These are phyloP conservation scores for Misopates orontium DNA, from an alignment of 257 asterid genomes.

Conservation along the genomic window DNA sequence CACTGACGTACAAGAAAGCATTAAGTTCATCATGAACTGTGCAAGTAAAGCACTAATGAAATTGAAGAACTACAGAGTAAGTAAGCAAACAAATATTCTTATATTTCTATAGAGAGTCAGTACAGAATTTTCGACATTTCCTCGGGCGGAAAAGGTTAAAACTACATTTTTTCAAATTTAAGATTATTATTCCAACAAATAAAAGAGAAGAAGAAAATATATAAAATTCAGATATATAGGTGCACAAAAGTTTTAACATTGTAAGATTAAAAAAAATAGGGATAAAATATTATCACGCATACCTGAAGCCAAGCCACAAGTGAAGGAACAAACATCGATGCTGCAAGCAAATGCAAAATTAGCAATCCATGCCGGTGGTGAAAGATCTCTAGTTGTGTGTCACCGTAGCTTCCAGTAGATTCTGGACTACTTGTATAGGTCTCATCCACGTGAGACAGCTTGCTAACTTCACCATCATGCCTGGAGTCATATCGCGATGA, in stretches of 20 bases:
- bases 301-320: conserved; percentile 94
- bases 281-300: conserved; percentile 16
- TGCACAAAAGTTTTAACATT: conserved; percentile 7
- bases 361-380: conserved; percentile 89
- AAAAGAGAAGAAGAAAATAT: neutral
- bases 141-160: conserved; percentile 11
- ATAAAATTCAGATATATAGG: neutral
- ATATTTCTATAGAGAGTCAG: neutral
- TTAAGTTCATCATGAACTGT: neutral
- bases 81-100: neutral
- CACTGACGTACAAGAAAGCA: conserved; percentile 4
- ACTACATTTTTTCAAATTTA: conserved; percentile 4
- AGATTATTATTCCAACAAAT: too few species aligned
- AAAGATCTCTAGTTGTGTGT: conserved; percentile 81
- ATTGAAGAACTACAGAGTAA: too few species aligned
- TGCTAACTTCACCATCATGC: conserved; percentile 41
- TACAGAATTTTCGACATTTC: neutral
- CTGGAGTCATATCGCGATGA: conserved; percentile 38
- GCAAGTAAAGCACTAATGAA: neutral
- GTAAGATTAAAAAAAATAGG: conserved; percentile 1
- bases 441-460: conserved; percentile 39
- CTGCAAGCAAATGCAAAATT: conserved; percentile 73
- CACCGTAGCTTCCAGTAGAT: conserved; percentile 67
- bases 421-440: conserved; percentile 51
- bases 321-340: conserved; percentile 82